Evolutionary conservation across 2,329 filamentous ascomycete genomes (phyloP).

Genomic region (Calcarisporium arbuscula): DNA sequence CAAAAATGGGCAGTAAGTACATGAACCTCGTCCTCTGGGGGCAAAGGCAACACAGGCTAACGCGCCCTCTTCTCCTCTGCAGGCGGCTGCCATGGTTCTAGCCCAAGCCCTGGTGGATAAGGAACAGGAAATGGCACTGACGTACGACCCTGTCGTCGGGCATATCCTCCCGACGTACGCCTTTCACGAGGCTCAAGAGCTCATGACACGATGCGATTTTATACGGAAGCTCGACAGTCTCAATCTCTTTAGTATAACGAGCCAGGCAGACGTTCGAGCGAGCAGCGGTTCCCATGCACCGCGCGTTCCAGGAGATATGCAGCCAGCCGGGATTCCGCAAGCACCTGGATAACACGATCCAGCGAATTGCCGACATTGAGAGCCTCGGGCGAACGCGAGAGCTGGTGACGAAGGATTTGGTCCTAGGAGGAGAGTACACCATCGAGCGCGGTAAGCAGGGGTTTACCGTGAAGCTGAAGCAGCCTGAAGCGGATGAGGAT

Average conservation of each 20-base stretch:
- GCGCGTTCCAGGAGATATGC: conserved; percentile 83
- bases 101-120: conserved; percentile 85
- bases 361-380: conserved; percentile 89
- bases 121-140: conserved; percentile 59
- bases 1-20: conserved; percentile 88
- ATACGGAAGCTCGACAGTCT: conserved; percentile 87
- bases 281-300: conserved; percentile 96
- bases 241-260: conserved; percentile 93
- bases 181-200: conserved; percentile 76
- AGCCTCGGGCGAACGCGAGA: conserved; percentile 89
- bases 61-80: neutral
- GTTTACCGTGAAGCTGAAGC: conserved; percentile 36
- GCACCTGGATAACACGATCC: conserved; percentile 73
- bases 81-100: conserved; percentile 89
- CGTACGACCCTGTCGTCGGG: conserved; percentile 59
- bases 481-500: conserved; percentile 29
- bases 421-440: conserved; percentile 74
- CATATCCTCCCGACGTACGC: conserved; percentile 76
- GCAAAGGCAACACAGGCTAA: neutral
- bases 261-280: conserved; percentile 76
- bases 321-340: conserved; percentile 69
- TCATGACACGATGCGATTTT: conserved; percentile 96
- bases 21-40: neutral
- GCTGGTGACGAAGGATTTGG: conserved; percentile 89
- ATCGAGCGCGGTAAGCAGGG: conserved; percentile 40